Evolutionary conservation across 805 yeast genomes (phyloP).

Genomic region (Metschnikowia shivogae): DNA sequence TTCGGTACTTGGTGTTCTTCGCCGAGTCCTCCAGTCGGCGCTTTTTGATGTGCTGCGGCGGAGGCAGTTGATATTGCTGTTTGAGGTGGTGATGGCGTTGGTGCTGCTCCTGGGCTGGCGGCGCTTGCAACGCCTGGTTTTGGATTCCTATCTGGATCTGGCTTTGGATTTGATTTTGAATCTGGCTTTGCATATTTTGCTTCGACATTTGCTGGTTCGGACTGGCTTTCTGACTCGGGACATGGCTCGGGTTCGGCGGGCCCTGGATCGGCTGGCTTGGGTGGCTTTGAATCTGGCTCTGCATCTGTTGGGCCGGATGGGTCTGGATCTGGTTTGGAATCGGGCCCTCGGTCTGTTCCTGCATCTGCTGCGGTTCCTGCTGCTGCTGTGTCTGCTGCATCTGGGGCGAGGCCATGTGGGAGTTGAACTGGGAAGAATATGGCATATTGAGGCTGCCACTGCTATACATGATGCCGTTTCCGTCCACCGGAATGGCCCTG

Average conservation of each 20-base stretch:
- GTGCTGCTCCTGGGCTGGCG: conserved; percentile 2
- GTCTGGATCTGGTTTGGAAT: background rate
- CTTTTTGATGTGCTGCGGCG: background rate
- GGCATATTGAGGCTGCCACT: conserved; percentile 26
- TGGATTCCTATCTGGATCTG: background rate
- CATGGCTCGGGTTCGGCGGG: too few species aligned
- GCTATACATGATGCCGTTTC: conserved; percentile 33
- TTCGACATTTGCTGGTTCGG: too few species aligned
- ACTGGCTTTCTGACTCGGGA: too few species aligned
- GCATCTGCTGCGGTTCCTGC: conserved; percentile 5
- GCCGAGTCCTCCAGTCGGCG: conserved; percentile 1
- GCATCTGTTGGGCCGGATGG: conserved; percentile 1
- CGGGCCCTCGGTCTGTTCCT: conserved; percentile 1
- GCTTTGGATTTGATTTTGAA: background rate
- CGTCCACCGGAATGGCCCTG: conserved; percentile 37
- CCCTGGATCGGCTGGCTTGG: background rate
- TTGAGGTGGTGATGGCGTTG: background rate
- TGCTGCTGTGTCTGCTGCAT: conserved; percentile 2
- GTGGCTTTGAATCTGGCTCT: background rate
- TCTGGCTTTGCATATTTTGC: too few species aligned
- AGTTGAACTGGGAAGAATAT: conserved; percentile 5
- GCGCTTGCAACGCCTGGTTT: background rate
- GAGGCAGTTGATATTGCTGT: background rate
- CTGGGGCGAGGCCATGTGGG: background rate
- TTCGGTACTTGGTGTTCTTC: background rate